Evolutionary conservation across 805 yeast genomes (phyloP), one percentile per base, ranked within the genome.

Genomic region (Starmerella cellae): DNA sequence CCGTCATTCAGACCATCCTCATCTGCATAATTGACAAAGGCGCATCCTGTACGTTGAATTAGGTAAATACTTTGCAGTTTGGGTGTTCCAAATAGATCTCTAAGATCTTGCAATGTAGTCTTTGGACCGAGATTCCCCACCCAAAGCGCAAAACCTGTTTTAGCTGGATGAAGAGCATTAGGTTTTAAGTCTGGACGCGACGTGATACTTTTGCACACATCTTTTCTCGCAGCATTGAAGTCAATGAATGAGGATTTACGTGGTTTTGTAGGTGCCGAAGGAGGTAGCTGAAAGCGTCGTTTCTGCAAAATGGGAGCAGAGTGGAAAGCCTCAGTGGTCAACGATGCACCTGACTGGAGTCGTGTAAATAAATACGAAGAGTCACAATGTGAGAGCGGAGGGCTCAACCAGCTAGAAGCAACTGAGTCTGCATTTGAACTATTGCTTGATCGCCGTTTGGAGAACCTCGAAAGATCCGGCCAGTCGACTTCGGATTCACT

Each of bases 141-240:
- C 60, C 76, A 74, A 41, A 66, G 69, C 1, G 70, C 66, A 40
- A 52, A 60, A 13, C 62, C 64, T 10, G 61, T 49, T 30, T 55
- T 62, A 5, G 59, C 61, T 2, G 65, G 64, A 20, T 91, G 29
- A 87, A 91, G 39, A 2, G 43, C 43, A 18, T 6, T 26, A 8
- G 16, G 38, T n/a, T 18, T 14, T 8, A 6, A 8, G 14, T 18
- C 8, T 6, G 34, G n/a, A n/a, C n/a, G n/a, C n/a, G n/a, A n/a
- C n/a, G n/a, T n/a, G n/a, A n/a, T n/a, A n/a, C n/a, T n/a, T n/a
- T n/a, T n/a, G n/a, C n/a, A n/a, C n/a, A n/a, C n/a, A n/a, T n/a
- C n/a, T n/a, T n/a, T n/a, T n/a, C n/a, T n/a, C n/a, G n/a, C n/a
- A n/a, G n/a, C n/a, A n/a, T n/a, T n/a, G n/a, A n/a, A n/a, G n/a